These are phyloP conservation scores for Arabis hirsuta DNA, from an alignment of 345 rosid genomes.

Conservation along the genomic window DNA sequence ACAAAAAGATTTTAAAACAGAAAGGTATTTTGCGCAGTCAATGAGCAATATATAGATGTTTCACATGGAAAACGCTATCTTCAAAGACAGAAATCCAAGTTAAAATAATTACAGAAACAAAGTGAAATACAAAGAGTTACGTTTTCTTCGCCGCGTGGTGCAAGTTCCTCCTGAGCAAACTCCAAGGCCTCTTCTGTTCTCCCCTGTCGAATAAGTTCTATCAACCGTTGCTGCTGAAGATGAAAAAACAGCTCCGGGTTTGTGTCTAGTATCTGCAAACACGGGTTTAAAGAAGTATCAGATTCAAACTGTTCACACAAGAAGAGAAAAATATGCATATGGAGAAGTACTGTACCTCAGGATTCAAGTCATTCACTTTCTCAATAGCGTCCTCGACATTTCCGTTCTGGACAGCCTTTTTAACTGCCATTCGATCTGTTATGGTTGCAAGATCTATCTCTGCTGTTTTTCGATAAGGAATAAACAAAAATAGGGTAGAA, in stretches of 20 bases:
- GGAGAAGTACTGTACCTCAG: constrained; percentile 61
- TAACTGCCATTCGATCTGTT: constrained; percentile 95
- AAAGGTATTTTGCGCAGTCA: not conserved
- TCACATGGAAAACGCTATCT: not conserved
- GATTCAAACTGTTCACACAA: not conserved
- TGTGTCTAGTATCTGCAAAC: constrained; percentile 78
- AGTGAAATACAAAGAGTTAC: constrained; percentile 42
- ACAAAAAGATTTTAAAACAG: constrained; percentile 11
- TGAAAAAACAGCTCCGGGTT: constrained; percentile 97
- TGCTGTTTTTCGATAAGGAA: constrained; percentile 71
- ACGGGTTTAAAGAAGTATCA: not conserved
- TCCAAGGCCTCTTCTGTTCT: constrained; percentile 91
- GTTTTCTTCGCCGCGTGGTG: constrained; percentile 97
- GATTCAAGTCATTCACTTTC: constrained; percentile 93
- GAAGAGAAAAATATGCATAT: not conserved
- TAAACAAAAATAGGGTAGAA: not conserved
- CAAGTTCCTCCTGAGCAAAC: constrained; percentile 99
- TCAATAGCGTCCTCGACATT: constrained; percentile 98
- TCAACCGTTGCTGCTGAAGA: constrained; percentile 97
- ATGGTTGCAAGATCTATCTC: constrained; percentile 95
- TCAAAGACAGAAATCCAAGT: constrained; percentile 8
- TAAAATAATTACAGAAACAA: constrained; percentile 20
- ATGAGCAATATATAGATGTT: not conserved
- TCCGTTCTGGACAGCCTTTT: constrained; percentile 94
- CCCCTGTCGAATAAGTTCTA: constrained; percentile 92